Evolutionary conservation across 164 flowering plant genomes (phyloP).

Genomic region (Kingdonia uniflora): DNA sequence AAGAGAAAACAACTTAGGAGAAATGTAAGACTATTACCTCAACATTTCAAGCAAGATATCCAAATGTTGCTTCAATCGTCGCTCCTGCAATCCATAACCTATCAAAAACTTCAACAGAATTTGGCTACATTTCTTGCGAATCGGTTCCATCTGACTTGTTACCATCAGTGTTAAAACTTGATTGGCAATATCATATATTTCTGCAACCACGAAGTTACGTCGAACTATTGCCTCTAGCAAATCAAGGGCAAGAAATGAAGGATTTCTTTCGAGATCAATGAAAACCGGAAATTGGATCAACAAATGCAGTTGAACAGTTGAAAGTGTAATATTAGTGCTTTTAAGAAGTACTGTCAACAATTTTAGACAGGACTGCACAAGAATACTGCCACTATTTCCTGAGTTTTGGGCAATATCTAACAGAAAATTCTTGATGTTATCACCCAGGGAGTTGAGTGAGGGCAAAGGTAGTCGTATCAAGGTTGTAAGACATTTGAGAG

Average conservation of each 20-base stretch:
- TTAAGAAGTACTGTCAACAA: conserved; percentile 62
- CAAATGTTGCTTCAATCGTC: conserved; percentile 73
- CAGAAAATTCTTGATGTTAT: conserved; percentile 53
- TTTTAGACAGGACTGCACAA: conserved; percentile 62
- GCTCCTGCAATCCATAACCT: conserved; percentile 52
- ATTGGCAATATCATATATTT: conserved; percentile 80
- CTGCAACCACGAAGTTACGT: conserved; percentile 59
- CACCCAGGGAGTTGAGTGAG: conserved; percentile 48
- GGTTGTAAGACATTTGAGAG: conserved; percentile 58
- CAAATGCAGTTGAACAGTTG: conserved; percentile 56
- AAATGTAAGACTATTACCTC: conserved; percentile 20
- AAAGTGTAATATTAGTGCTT: conserved; percentile 51
- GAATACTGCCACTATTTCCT: conserved; percentile 30
- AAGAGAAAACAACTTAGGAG: background rate
- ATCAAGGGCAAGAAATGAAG: conserved; percentile 66
- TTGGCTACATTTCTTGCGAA: conserved; percentile 71
- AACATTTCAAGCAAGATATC: conserved; percentile 58
- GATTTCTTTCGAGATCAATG: conserved; percentile 70
- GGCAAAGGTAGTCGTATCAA: conserved; percentile 75
- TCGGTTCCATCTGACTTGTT: conserved; percentile 55
- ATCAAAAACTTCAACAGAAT: conserved; percentile 74
- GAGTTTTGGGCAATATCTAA: conserved; percentile 62
- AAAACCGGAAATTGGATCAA: conserved; percentile 76
- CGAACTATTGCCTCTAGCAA: conserved; percentile 69
- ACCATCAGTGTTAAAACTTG: conserved; percentile 73